Conservation (phyloP, 2,329 filamentous ascomycete genomes). For the Penicillium sp. region DNA sequence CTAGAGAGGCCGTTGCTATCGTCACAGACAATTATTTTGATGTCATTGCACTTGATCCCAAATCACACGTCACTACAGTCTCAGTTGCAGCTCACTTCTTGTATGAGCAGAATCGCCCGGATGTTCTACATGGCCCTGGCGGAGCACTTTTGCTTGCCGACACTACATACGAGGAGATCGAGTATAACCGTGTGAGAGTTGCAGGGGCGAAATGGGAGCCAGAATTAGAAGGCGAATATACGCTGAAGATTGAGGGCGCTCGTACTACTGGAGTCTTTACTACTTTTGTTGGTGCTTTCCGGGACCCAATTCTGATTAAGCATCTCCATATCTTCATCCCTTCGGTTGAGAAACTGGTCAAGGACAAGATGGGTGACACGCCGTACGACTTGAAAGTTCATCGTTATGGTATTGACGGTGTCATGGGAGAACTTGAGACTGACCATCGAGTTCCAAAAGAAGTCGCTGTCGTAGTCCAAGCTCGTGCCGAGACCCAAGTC, state of each 20-base stretch:
- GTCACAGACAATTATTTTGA: constrained; percentile 47
- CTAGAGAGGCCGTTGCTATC: constrained; percentile 37
- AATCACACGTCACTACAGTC: constrained; percentile 42
- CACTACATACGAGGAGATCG: constrained; percentile 40
- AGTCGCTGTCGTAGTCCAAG: background rate
- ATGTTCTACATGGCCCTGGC: constrained; percentile 46
- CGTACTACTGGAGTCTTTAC: background rate
- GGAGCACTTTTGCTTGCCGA: constrained; percentile 42
- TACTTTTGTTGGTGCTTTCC: background rate
- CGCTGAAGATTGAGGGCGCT: constrained; percentile 1
- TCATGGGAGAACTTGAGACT: background rate
- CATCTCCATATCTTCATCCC: background rate
- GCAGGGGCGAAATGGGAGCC: constrained; percentile 19
- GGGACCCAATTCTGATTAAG: background rate
- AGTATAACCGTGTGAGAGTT: constrained; percentile 34
- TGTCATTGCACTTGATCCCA: constrained; percentile 38
- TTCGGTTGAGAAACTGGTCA: background rate
- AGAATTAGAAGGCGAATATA: background rate
- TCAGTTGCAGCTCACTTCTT: constrained; percentile 51
- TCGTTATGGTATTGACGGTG: background rate
- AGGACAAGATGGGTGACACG: background rate
- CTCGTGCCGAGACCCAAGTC: background rate
- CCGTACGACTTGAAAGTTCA: background rate
- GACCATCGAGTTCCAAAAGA: background rate
- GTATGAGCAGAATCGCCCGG: constrained; percentile 52